Evolutionary conservation across 257 asterid species (phyloP), one percentile per base, ranked within the genome.

Genomic region (Nicotiana otophora): DNA sequence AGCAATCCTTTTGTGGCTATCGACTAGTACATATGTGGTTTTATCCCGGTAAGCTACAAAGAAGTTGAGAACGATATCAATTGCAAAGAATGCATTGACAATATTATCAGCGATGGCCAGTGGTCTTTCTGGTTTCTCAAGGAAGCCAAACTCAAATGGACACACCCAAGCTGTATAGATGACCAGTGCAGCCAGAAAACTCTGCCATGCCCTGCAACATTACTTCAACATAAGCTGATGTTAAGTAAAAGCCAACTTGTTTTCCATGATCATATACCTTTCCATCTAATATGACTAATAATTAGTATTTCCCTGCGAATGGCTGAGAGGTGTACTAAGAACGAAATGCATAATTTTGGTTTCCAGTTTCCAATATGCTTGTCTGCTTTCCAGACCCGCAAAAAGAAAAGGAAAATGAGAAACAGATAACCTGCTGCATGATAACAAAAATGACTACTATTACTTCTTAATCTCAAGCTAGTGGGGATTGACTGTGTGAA

Each of bases 131-230:
- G 90, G 91, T 15, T 66, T 78, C 5, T 86, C 89, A 16, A 90
- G 92, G 83, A 92, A 92, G 1, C 93, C 93, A 0, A 90, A 79
- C 33, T 92, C 96, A 30, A 89, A 90, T 0, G 94, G 96, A 48
- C 90, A 88, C 67, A 78, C 92, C 93, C 91, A 89, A 34, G 96
- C 94, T 2, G 91, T 90, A 85, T 87, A 90, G 69, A 92, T 16
- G 14, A 90, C 94, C 61, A 92, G 89, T 46, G 89, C 51, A 17
- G 89, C 87, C 78, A 92, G 83, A 76, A 85, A 85, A 0, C 84
- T 81, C 80, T 89, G 81, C 96, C 96, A 92, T 82, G 36, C 75
- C 82, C 96, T 92, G 93, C 79, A 81, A 60, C 26, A 78, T 54
- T 28, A 81, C 1, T 39, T 36, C 10, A 20, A 10, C 33, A 12